Evolutionary conservation across 352 stramenopile species (phyloP).

Genomic region (Pythium dissotocum): DNA sequence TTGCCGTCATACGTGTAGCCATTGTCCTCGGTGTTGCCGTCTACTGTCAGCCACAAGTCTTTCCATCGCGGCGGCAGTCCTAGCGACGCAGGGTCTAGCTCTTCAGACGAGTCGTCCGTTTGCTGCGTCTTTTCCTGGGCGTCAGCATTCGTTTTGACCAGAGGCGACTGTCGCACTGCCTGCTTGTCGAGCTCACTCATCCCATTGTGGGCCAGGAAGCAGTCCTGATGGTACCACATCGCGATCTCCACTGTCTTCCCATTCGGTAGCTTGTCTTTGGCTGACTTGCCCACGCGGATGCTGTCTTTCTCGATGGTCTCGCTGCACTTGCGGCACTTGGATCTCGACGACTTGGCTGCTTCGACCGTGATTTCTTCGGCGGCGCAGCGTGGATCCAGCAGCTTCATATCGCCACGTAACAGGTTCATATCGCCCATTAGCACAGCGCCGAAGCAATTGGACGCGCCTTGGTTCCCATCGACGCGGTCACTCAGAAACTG

Average conservation of each 20-base stretch:
- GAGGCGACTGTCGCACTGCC: slow-evolving; percentile 22
- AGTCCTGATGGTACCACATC: slow-evolving; percentile 61
- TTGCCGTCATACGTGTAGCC: slow-evolving; percentile 74
- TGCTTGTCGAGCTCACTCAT: slow-evolving; percentile 47
- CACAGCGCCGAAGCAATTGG: slow-evolving; percentile 51
- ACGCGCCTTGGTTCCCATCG: slow-evolving; percentile 11
- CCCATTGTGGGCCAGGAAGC: slow-evolving; percentile 34
- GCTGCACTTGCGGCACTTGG: slow-evolving; percentile 57
- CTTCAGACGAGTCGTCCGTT: not conserved
- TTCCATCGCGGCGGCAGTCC: slow-evolving; percentile 61
- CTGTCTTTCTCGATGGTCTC: slow-evolving; percentile 45
- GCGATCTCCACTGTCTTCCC: slow-evolving; percentile 49
- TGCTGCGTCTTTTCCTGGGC: slow-evolving; percentile 13
- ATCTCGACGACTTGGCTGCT: slow-evolving; percentile 44
- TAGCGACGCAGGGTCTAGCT: slow-evolving; percentile 35
- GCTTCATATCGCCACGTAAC: slow-evolving; percentile 54
- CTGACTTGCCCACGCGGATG: slow-evolving; percentile 54
- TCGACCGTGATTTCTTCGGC: slow-evolving; percentile 55
- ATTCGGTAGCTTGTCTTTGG: slow-evolving; percentile 45
- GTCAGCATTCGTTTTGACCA: not conserved
- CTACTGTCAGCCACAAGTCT: slow-evolving; percentile 68
- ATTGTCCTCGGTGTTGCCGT: slow-evolving; percentile 73
- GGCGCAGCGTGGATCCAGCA: slow-evolving; percentile 44
- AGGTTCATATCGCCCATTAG: slow-evolving; percentile 84
- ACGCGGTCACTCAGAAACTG: slow-evolving; percentile 48